phyloP scores from a whole-genome alignment of 2,329 filamentous ascomycete species.

The Sporothrix inflata region DNA sequence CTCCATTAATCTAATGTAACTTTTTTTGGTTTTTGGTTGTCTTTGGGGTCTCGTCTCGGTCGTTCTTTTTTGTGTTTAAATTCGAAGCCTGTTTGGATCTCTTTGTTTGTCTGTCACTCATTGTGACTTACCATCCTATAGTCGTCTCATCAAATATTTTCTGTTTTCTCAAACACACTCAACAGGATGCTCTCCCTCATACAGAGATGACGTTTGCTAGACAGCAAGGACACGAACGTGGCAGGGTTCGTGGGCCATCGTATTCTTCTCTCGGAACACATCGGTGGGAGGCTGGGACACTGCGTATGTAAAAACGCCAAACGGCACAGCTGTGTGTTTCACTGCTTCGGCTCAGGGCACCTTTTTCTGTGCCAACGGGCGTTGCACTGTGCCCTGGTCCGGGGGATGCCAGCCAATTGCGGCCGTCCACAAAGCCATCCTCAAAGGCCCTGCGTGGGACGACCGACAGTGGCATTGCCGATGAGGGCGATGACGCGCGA shows the following conservation, averaged over 20 bases:
- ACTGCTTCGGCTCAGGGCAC: background rate
- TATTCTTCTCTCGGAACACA: background rate
- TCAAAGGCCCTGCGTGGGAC: background rate
- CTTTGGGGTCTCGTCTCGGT: background rate
- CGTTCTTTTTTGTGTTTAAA: background rate
- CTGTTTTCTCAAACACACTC: background rate
- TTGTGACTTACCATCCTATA: background rate
- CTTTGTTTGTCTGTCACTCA: background rate
- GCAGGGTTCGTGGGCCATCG: background rate
- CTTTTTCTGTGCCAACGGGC: background rate
- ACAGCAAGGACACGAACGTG: background rate
- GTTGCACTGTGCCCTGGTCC: background rate
- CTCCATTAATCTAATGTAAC: conserved; percentile 9
- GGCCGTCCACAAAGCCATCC: background rate
- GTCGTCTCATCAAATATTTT: background rate
- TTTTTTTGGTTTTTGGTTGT: background rate
- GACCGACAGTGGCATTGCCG: background rate
- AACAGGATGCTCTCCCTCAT: background rate
- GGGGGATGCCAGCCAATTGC: background rate
- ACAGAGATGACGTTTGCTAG: background rate
- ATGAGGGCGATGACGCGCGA: background rate
- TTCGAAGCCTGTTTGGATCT: background rate
- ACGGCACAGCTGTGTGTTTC: background rate
- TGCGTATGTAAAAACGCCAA: background rate
- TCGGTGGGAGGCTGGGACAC: no score